phyloP scores from a whole-genome alignment of 129 eudicot species.

The Smallanthus sonchifolius region DNA sequence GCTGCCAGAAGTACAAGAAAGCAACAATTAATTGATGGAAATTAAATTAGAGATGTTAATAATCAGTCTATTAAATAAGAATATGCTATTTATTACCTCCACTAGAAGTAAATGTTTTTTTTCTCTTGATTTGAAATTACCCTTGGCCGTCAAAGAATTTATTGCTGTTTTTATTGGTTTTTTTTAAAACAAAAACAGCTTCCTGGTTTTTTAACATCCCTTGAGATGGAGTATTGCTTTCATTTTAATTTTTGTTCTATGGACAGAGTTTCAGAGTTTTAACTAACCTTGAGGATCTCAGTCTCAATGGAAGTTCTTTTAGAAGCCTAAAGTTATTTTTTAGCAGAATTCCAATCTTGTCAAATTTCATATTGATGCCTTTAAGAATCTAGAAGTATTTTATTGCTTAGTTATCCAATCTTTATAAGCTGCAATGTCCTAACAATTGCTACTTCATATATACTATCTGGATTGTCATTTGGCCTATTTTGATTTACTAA shows the following conservation, averaged over 20 bases:
- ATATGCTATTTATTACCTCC: neutral
- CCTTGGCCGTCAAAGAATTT: neutral
- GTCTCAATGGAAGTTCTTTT: neutral
- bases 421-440: constrained; percentile 10
- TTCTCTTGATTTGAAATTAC: neutral
- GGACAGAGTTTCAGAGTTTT: neutral
- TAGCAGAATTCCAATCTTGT: neutral
- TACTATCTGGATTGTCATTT: constrained; percentile 4
- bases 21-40: neutral
- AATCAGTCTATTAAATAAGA: neutral
- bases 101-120: neutral
- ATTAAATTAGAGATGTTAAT: neutral
- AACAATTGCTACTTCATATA: neutral
- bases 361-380: neutral
- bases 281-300: neutral
- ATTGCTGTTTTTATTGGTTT: neutral
- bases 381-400: neutral
- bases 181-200: neutral
- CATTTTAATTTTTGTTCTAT: neutral
- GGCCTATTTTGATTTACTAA: constrained; percentile 4
- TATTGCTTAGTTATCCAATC: neutral
- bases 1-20: neutral
- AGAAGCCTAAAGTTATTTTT: neutral
- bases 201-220: neutral
- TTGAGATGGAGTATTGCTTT: neutral